A percentile compares a stretch with the other conserved stretches of the same genome.
Conservation (phyloP, 768 basidiomycete genomes). For the Amanita inopinata region DNA sequence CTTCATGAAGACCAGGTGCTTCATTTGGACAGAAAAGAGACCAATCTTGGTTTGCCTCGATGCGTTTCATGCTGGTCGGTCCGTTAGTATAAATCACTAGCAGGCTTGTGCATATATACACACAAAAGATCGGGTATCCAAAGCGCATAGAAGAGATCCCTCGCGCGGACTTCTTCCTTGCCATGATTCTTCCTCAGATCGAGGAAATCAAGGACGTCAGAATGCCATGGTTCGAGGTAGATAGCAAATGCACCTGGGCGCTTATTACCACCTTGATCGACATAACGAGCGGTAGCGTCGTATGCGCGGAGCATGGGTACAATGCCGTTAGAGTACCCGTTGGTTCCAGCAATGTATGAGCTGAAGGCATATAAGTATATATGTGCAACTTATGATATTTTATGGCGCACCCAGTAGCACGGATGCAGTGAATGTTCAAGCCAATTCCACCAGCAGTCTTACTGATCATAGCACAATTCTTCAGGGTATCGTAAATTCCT, state of each 20-base stretch:
- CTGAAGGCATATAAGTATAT: constrained; percentile 29
- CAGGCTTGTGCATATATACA: constrained; percentile 18
- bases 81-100: neutral
- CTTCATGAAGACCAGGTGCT: constrained; percentile 82
- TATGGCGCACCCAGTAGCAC: constrained; percentile 74
- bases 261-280: constrained; percentile 99
- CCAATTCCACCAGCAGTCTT: constrained; percentile 99
- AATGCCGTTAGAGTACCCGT: constrained; percentile 98
- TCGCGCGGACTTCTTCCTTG: constrained; percentile 93
- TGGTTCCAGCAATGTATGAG: constrained; percentile 97
- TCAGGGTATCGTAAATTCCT: constrained; percentile 97
- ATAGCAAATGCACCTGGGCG: constrained; percentile 97
- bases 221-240: constrained; percentile 98
- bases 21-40: constrained; percentile 97
- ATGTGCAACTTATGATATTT: neutral
- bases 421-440: constrained; percentile 90
- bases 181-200: constrained; percentile 98
- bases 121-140: constrained; percentile 98
- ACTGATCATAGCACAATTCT: constrained; percentile 98
- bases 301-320: constrained; percentile 98
- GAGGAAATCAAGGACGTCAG: constrained; percentile 94
- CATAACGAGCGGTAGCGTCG: constrained; percentile 96
- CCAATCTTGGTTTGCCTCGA: constrained; percentile 86
- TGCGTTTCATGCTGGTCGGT: constrained; percentile 86
- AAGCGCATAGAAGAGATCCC: constrained; percentile 95